phyloP scores from a whole-genome alignment of 306 rosid species.

The Cucumis cinereus region DNA sequence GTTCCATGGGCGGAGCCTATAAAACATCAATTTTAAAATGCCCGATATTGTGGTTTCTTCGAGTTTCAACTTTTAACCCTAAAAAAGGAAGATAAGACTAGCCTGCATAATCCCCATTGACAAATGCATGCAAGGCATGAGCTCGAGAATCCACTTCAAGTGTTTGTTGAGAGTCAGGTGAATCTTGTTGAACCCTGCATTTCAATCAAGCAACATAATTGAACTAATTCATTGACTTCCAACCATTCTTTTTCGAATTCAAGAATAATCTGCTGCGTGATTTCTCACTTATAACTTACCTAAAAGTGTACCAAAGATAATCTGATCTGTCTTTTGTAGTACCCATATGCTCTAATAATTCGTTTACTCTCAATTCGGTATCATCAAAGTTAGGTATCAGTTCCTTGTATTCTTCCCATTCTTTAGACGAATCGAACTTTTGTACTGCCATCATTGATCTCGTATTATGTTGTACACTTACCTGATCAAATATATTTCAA shows the following conservation, averaged over 20 bases:
- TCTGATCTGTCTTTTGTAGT: conserved; percentile 26
- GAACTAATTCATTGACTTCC: neutral
- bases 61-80: neutral
- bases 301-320: conserved; percentile 38
- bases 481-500: conserved; percentile 8
- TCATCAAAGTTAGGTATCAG: conserved; percentile 14
- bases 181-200: conserved; percentile 22
- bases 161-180: conserved; percentile 15
- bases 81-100: conserved; percentile 8
- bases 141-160: conserved; percentile 43
- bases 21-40: neutral
- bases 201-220: neutral
- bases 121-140: conserved; percentile 55
- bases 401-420: conserved; percentile 27
- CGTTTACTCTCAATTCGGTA: conserved; percentile 7
- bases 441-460: conserved; percentile 17
- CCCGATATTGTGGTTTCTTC: neutral
- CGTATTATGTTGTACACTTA: conserved; percentile 16
- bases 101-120: conserved; percentile 55
- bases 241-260: neutral
- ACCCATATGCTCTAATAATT: conserved; percentile 18
- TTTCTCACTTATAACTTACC: conserved; percentile 8
- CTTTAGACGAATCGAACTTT: conserved; percentile 7
- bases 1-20: conserved; percentile 71
- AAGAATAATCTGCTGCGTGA: neutral